These are phyloP conservation scores for Mycena kentingensis DNA, from an alignment of 768 basidiomycete species.

Conservation along the genomic window DNA sequence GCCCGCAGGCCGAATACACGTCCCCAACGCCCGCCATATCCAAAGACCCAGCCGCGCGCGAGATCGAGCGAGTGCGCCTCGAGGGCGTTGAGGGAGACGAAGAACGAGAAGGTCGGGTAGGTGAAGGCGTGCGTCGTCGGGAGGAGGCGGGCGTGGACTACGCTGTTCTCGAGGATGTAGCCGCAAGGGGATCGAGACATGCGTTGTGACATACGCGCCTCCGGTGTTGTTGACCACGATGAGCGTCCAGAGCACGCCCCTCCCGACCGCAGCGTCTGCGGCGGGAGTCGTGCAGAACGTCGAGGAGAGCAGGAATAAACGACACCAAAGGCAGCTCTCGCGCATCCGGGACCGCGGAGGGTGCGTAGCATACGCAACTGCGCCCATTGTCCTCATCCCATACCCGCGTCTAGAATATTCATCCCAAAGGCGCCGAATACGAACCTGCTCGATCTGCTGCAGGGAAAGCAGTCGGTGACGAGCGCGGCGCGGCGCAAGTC, in stretches of 20 bases:
- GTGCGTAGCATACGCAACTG: slow-evolving; percentile 36
- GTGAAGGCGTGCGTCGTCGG: slow-evolving; percentile 58
- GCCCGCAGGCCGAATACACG: slow-evolving; percentile 51
- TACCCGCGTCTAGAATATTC: slow-evolving; percentile 36
- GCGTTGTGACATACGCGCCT: neutral
- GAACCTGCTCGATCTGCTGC: slow-evolving; percentile 42
- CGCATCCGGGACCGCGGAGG: slow-evolving; percentile 71
- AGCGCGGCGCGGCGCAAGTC: slow-evolving; percentile 7
- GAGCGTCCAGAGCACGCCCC: slow-evolving; percentile 5
- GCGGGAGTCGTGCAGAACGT: slow-evolving; percentile 32
- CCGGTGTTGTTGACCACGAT: neutral
- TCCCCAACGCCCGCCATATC: slow-evolving; percentile 48
- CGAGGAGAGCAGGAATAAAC: slow-evolving; percentile 62
- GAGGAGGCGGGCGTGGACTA: slow-evolving; percentile 55
- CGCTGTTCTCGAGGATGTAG: slow-evolving; percentile 53
- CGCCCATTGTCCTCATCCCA: too few relatives aligned
- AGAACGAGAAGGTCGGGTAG: slow-evolving; percentile 59
- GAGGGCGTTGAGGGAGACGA: slow-evolving; percentile 58
- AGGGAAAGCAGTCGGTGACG: slow-evolving; percentile 23
- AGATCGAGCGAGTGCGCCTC: slow-evolving; percentile 51
- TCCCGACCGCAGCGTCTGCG: slow-evolving; percentile 2
- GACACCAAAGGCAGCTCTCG: slow-evolving; percentile 63
- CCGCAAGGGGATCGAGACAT: slow-evolving; percentile 20
- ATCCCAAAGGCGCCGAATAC: slow-evolving; percentile 41
- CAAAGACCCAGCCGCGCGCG: slow-evolving; percentile 51